Base-by-base conservation (phyloP, 1,284 basidiomycete species). In the Trichosporon sp. region DNA sequence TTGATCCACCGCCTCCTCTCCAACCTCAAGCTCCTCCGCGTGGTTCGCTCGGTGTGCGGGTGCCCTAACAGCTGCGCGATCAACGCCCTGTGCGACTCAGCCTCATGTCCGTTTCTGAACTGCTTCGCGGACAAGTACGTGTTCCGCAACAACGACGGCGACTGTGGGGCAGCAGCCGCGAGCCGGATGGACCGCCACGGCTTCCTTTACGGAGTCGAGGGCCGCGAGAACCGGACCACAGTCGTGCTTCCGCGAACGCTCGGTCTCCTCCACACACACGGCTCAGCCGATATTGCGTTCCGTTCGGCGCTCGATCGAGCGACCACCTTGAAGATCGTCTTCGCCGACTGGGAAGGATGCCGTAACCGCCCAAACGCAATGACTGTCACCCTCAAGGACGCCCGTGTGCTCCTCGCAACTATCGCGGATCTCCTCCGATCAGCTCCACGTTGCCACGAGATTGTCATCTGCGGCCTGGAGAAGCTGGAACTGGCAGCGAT, bases 91-190 rank as follows among this genome's bases (percentile, higher is more conserved):
- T 68, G 67, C 38, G 9, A 31, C 29, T 68, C 63, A 3, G 56
- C 56, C 18, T 8, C 21, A 6, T 68, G 25, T 25, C 12, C 18
- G 13, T 60, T 60, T 7, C 29, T 60, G 29, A 60, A 18, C 56
- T 60, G 56, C 29, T n/a, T 32, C 12, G 56, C 63, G 0, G 63
- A 56, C 27, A 68, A 68, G 38, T 21, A 65, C 9, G 63, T 68
- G n/a, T 42, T 65, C 23, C 67, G 67, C 63, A 68, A 68, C 31
- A 38, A 65, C 5, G 67, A 65, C 29, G 35, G 21, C 2, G 56
- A 60, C 8, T 60, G 56, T 13, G 56, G 29, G n/a, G 29, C 29
- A 3, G 56, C 56, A 2, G 56, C 56, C 4, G 31, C 29, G 32
- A 60, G 56, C 27, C 29, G 56, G 6, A 18, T 60, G 56, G 56